Evolutionary conservation across 2,329 filamentous ascomycete genomes (phyloP).

Genomic region (Ophiosphaerella herpotricha): DNA sequence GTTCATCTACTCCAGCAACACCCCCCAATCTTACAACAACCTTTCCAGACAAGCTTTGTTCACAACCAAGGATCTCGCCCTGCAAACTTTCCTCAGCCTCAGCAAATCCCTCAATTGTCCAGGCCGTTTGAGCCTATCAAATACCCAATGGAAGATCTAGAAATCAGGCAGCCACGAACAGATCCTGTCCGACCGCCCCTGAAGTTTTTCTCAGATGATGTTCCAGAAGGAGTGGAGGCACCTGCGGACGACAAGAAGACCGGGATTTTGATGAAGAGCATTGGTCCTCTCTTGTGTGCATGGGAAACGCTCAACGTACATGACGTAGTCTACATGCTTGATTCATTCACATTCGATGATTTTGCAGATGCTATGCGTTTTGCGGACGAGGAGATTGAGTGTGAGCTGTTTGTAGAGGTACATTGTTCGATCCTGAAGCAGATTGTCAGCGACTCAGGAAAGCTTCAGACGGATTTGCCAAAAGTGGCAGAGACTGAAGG

Average conservation of each 20-base stretch:
- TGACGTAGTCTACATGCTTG: constrained; percentile 88
- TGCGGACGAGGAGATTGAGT: constrained; percentile 72
- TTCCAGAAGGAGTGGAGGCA: constrained; percentile 46
- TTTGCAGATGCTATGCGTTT: constrained; percentile 87
- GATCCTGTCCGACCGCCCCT: constrained; percentile 72
- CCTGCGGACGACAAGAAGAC: constrained; percentile 44
- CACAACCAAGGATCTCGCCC: constrained; percentile 44
- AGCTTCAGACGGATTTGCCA: constrained; percentile 77
- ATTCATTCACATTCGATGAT: constrained; percentile 98
- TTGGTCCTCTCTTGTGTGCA: constrained; percentile 84
- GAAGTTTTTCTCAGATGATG: constrained; percentile 74
- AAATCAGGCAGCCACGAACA: constrained; percentile 70
- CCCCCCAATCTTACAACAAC: constrained; percentile 14
- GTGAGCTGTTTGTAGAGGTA: constrained; percentile 85
- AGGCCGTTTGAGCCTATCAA: constrained; percentile 66
- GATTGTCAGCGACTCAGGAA: constrained; percentile 78
- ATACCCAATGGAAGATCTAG: constrained; percentile 93
- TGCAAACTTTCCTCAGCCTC: constrained; percentile 52
- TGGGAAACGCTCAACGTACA: constrained; percentile 99
- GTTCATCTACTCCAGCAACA: constrained; percentile 19
- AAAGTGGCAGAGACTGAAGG: constrained; percentile 60
- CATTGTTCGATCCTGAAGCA: constrained; percentile 91
- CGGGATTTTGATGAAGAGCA: constrained; percentile 78
- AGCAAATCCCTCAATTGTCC: constrained; percentile 56
- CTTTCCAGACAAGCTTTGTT: constrained; percentile 48